These are phyloP conservation scores for Actinomortierella ambigua DNA, from an alignment of 371 early-diverging fungal genomes.

Conservation along the genomic window DNA sequence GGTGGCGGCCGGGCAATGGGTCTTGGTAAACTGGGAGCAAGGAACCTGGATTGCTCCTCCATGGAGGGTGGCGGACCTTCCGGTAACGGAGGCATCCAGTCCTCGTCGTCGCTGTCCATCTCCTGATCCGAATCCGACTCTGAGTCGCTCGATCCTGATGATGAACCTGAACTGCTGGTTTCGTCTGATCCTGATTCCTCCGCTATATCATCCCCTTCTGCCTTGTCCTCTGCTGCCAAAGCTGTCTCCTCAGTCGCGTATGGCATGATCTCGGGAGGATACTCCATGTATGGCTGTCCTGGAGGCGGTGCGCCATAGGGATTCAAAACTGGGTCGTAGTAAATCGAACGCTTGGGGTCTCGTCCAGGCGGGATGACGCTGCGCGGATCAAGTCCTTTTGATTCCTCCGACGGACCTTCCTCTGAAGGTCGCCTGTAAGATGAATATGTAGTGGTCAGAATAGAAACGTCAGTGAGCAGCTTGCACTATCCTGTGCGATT, in stretches of 20 bases:
- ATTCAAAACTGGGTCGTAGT: slow-evolving; percentile 48
- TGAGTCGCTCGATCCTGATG: slow-evolving; percentile 9
- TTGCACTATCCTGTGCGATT: too few relatives aligned
- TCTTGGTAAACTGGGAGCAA: slow-evolving; percentile 21
- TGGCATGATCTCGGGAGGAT: slow-evolving; percentile 12
- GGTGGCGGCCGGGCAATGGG: slow-evolving; percentile 19
- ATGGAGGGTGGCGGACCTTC: slow-evolving; percentile 31
- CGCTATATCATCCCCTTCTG: not conserved
- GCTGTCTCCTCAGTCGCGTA: too few relatives aligned
- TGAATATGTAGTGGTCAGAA: not conserved
- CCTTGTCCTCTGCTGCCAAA: slow-evolving; percentile 3
- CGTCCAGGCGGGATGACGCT: slow-evolving; percentile 10
- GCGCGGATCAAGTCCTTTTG: slow-evolving; percentile 1
- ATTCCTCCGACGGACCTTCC: slow-evolving; percentile 11
- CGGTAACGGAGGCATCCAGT: slow-evolving; percentile 38
- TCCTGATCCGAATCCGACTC: slow-evolving; percentile 24
- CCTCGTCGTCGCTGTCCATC: slow-evolving; percentile 16
- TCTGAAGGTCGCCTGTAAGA: slow-evolving; percentile 17
- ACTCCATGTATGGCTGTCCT: slow-evolving; percentile 47
- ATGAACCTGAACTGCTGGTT: slow-evolving; percentile 21
- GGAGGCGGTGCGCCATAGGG: slow-evolving; percentile 51
- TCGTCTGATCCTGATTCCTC: slow-evolving; percentile 19
- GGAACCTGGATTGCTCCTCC: slow-evolving; percentile 15
- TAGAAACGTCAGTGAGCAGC: not conserved
- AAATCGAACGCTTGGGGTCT: slow-evolving; percentile 48